Conservation (phyloP, 345 rosid species). For the Punica granatum region DNA sequence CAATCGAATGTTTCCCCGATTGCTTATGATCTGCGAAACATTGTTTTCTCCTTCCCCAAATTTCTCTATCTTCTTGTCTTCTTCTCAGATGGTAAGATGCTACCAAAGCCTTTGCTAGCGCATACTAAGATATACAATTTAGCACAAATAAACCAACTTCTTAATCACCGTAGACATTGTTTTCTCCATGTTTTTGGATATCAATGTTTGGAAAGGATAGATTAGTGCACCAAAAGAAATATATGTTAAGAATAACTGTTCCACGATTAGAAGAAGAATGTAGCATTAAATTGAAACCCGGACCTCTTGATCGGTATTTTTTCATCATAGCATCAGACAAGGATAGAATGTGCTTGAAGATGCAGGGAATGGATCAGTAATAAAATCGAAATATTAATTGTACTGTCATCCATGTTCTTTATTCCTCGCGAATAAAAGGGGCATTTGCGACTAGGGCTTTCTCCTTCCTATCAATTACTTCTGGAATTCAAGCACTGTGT, state of each 20-base stretch:
- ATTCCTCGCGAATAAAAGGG: background rate
- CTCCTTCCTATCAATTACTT: slow-evolving; percentile 25
- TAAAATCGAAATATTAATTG: background rate
- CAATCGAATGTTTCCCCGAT: background rate
- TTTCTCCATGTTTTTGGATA: background rate
- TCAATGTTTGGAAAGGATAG: background rate
- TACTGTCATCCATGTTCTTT: background rate
- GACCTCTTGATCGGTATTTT: background rate
- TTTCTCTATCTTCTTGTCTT: background rate
- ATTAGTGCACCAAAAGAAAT: background rate
- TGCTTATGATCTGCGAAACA: background rate
- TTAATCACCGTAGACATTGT: background rate
- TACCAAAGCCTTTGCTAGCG: background rate
- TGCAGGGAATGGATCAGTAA: background rate
- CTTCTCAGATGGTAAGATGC: background rate
- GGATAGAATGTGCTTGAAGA: too few relatives aligned
- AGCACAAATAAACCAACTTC: background rate
- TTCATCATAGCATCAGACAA: background rate
- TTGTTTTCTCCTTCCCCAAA: background rate
- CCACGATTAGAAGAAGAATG: background rate
- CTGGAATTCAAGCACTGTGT: slow-evolving; percentile 67
- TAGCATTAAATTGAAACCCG: background rate
- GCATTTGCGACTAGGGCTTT: background rate
- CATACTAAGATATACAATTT: background rate
- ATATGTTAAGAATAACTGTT: background rate